Conservation (phyloP, 2,329 filamentous ascomycete genomes). For the Curvularia eragrostidis region DNA sequence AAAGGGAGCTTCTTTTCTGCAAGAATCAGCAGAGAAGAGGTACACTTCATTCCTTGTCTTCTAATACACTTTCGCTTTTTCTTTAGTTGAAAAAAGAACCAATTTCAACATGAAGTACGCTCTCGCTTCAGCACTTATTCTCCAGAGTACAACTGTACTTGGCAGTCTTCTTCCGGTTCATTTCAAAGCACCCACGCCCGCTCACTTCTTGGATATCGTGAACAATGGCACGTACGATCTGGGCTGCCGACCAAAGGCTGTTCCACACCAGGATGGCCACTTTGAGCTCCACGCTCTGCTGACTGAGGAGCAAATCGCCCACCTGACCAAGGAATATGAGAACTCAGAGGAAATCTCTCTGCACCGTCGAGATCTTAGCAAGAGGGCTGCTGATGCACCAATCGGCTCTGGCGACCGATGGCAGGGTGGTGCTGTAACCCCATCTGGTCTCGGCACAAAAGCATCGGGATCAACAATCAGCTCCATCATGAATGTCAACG, state of each 20-base stretch:
- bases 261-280: constrained; percentile 38
- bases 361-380: constrained; percentile 31
- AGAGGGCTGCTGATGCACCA: constrained; percentile 41
- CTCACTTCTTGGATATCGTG: constrained; percentile 43
- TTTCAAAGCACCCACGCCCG: constrained; percentile 40
- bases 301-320: constrained; percentile 43
- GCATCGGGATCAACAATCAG: constrained; percentile 47
- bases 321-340: constrained; percentile 39
- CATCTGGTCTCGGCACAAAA: constrained; percentile 53
- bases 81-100: not conserved
- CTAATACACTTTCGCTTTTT: constrained; percentile 5
- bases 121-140: constrained; percentile 36
- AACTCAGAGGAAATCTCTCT: constrained; percentile 31
- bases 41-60: constrained; percentile 5
- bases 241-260: constrained; percentile 43
- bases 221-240: constrained; percentile 47
- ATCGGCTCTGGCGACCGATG: constrained; percentile 52
- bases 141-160: constrained; percentile 39
- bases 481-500: constrained; percentile 56
- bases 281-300: constrained; percentile 44
- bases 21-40: not conserved
- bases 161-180: constrained; percentile 40
- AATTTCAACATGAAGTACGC: constrained; percentile 42
- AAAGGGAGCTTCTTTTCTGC: constrained; percentile 10
- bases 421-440: constrained; percentile 51